phyloP scores from a whole-genome alignment of 2,329 filamentous ascomycete species.

The Purpureocillium lavendulum region DNA sequence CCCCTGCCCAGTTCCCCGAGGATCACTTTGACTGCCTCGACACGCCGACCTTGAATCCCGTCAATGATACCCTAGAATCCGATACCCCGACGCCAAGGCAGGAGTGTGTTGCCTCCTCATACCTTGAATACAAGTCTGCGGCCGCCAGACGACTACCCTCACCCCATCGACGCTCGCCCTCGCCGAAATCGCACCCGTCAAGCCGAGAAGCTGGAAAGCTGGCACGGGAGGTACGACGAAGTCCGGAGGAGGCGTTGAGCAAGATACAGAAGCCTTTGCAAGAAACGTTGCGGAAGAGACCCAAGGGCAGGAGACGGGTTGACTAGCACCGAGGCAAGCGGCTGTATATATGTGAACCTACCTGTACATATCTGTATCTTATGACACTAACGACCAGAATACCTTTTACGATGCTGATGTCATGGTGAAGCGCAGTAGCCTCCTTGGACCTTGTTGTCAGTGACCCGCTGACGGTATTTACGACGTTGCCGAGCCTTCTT shows the following conservation, averaged over 20 bases:
- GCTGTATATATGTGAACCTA: constrained; percentile 31
- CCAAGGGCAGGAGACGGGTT: constrained; percentile 30
- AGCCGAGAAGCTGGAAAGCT: constrained; percentile 16
- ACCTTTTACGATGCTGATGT: background rate
- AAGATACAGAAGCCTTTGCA: constrained; percentile 39
- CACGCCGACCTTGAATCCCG: constrained; percentile 6
- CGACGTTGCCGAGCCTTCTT: background rate
- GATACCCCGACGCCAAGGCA: constrained; percentile 36
- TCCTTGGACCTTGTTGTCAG: background rate
- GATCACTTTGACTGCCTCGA: constrained; percentile 24
- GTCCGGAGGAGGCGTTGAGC: constrained; percentile 35
- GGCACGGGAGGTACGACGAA: constrained; percentile 28
- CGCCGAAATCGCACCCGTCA: constrained; percentile 23
- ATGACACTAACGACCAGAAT: constrained; percentile 16
- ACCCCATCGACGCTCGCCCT: constrained; percentile 23
- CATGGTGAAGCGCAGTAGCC: background rate
- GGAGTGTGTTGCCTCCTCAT: constrained; percentile 23
- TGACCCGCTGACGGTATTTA: background rate
- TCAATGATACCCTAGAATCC: constrained; percentile 28
- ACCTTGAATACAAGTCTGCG: constrained; percentile 26
- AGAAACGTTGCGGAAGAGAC: constrained; percentile 31
- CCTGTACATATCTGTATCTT: constrained; percentile 28
- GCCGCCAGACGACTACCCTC: constrained; percentile 23
- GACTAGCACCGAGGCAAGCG: constrained; percentile 26
- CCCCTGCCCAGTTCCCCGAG: constrained; percentile 29